phyloP scores from a whole-genome alignment of 2,329 filamentous ascomycete species.

The Coniochaeta sp. region DNA sequence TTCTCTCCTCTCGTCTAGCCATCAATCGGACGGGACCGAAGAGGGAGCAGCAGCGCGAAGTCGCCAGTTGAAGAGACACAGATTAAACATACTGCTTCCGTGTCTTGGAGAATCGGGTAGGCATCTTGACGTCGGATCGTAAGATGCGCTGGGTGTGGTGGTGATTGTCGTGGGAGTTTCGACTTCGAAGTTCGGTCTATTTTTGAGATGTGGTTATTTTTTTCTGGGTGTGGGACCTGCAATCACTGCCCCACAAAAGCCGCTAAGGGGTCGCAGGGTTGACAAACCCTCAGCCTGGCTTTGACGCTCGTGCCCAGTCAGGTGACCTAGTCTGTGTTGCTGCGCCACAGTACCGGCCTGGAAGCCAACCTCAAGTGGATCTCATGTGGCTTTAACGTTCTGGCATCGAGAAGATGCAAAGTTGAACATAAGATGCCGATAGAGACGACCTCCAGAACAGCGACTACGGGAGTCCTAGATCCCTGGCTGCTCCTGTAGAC shows the following conservation, averaged over 20 bases:
- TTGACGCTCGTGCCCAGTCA: background rate
- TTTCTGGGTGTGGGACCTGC: background rate
- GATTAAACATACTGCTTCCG: constrained; percentile 63
- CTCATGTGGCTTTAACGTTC: too few relatives aligned
- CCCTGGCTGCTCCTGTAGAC: too few relatives aligned
- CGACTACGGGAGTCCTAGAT: too few relatives aligned
- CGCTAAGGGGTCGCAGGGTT: background rate
- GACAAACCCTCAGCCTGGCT: background rate
- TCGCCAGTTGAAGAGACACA: background rate
- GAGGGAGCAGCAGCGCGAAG: background rate
- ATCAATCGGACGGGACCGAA: background rate
- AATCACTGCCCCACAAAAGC: background rate
- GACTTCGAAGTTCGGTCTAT: background rate
- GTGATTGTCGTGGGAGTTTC: background rate
- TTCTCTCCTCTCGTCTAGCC: background rate
- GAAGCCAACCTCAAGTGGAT: too few relatives aligned
- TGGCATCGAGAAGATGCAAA: too few relatives aligned
- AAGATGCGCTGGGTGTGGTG: constrained; percentile 2
- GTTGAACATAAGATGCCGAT: too few relatives aligned
- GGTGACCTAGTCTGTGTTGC: background rate
- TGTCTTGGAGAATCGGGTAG: constrained; percentile 69
- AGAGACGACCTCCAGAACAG: too few relatives aligned
- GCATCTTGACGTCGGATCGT: constrained; percentile 25
- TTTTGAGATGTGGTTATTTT: background rate
- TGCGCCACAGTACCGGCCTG: background rate